Evolutionary conservation across 2,329 filamentous ascomycete species (phyloP), one percentile per base, ranked within the genome.

Genomic region (Pyrenophora teres): DNA sequence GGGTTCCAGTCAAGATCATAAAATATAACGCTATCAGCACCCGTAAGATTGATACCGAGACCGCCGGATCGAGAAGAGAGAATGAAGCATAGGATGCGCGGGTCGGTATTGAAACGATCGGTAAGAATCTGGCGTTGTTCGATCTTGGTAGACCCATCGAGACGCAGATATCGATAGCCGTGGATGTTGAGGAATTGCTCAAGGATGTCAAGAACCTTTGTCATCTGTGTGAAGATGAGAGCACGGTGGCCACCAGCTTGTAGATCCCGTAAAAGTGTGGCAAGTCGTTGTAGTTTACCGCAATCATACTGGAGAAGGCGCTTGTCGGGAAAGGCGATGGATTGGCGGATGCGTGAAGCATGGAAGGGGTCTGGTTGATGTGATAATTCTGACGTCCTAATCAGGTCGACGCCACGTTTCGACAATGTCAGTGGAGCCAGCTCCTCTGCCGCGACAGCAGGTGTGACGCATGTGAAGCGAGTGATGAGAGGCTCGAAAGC

Each of bases 1-100:
- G 94, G 94, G 67, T 99, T 99, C 95, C 95, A 99, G 72, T 99
- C 94, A 53, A 97, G 87, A 68, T 99, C 94, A 75, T 97, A 99
- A 74, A 99, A 99, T 61, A 99, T 97, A 65, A 99, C 94, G 0
- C 92, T 96, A 72, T 97, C 94, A 4, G 94, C 94, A 41, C 94
- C 94, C 0, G 93, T 97, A 37, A 99, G 81, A 66, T 99, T 99
- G 78, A 99, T 96, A 50, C 94, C 94, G 0, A 99, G 80, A 48
- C 94, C 94, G 61, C 94, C 94, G 0, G 94, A 97, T 50, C 94
- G 86, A 42, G 92, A 96, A 0, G 93, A 97, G 4, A 99, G 78
- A 64, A 99, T 99, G 77, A 99, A 99, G 57, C 88, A 93, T 12
- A 96, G 81, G 54, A 99, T 97, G 40, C 92, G 89, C 2, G 86